Base-by-base conservation (phyloP, 345 rosid species). In the Lenwebbia sp. region DNA sequence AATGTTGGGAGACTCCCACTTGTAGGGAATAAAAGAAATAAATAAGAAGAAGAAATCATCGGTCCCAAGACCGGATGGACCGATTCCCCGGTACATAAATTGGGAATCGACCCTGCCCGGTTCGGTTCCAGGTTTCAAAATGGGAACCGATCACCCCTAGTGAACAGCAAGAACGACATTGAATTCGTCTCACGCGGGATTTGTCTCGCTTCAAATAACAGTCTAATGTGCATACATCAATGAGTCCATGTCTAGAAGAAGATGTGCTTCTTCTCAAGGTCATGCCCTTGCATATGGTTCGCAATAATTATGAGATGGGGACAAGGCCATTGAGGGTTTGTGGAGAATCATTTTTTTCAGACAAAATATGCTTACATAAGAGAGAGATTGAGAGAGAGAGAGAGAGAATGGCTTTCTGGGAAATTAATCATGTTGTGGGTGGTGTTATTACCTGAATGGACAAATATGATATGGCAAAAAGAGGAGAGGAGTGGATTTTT, bases 261-360 rank as follows among this genome's bases (percentile, higher is more conserved):
- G 47, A 37, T 70, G 40, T 70, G 81, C 47, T 37, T 70, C 78
- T 70, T 37, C 81, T 37, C 81, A 41, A 70, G 81, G 47, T 70
- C 81, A 33, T 37, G 47, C 81, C 81, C 81, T 22, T 57, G 4
- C 56, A 44, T 41, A 12, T 33, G 23, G 50, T 37, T 21, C 55
- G 74, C 49, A 89, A 86, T 86, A 85, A 91, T 90, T 78, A 85
- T 54, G 85, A 82, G 84, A 50, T 87, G 82, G 81, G 47, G 81
- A 70, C 81, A 70, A 37, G 81, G 81, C 81, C 81, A 56, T 33
- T 60, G 82, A n/a, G 65, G 55, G 86, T 26, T 86, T 89, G 92
- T 90, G 96, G 95, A 92, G 93, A 93, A 94, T 90, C 83, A 86
- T 87, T 84, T 90, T 88, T 74, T 87, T 22, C 78, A 23, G 88